A percentile compares a stretch with the other conserved stretches of the same genome.
Conservation (phyloP, 1,139 yeast species). For the Martiniozyma asiatica region DNA sequence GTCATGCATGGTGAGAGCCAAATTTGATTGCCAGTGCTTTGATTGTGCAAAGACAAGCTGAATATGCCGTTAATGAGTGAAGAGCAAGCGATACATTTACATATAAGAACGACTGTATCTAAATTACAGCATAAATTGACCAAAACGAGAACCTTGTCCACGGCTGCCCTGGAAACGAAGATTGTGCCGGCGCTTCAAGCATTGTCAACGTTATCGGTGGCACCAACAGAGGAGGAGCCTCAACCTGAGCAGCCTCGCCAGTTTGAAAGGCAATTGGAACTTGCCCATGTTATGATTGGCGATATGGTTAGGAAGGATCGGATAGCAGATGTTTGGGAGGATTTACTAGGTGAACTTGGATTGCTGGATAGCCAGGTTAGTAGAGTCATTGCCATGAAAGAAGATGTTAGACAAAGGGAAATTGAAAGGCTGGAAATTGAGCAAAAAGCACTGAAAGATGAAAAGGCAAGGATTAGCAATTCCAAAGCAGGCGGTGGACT, state of each 20-base stretch:
- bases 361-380: slow-evolving; percentile 7
- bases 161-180: slow-evolving; percentile 5
- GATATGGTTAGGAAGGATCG: slow-evolving; percentile 10
- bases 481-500: slow-evolving; percentile 2
- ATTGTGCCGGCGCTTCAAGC: slow-evolving; percentile 5
- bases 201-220: slow-evolving; percentile 1
- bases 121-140: slow-evolving; percentile 8
- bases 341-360: slow-evolving; percentile 11
- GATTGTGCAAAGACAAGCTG: no score
- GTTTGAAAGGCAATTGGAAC: slow-evolving; percentile 10
- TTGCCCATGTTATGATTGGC: slow-evolving; percentile 7
- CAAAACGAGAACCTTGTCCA: slow-evolving; percentile 8
- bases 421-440: background rate
- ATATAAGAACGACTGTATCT: slow-evolving; percentile 7
- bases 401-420: slow-evolving; percentile 2
- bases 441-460: background rate
- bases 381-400: slow-evolving; percentile 6
- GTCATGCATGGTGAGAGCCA: no score
- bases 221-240: background rate
- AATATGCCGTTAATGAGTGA: no score
- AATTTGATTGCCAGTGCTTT: no score
- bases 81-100: no score
- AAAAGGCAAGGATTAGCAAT: no score
- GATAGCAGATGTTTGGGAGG: slow-evolving; percentile 12
- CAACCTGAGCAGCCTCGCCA: slow-evolving; percentile 5